These are phyloP conservation scores for Cutaneotrichosporon sp. DNA, from an alignment of 1,284 basidiomycete genomes.

Conservation along the genomic window DNA sequence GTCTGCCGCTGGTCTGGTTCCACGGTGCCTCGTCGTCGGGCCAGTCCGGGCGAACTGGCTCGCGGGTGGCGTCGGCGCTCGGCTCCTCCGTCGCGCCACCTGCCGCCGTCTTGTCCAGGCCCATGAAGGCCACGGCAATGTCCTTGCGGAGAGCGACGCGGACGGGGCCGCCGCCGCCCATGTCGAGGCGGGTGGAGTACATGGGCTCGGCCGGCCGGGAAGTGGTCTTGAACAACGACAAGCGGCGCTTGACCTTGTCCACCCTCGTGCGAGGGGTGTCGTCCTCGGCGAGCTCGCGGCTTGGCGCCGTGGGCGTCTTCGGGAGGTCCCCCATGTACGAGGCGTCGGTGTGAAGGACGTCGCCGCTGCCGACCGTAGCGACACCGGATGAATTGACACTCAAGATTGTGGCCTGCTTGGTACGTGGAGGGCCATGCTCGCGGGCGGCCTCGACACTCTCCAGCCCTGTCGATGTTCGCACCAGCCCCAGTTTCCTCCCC, in stretches of 20 bases:
- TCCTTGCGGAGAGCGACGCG: conserved; percentile 47
- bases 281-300: conserved; percentile 23
- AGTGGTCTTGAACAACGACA: conserved; percentile 35
- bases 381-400: conserved; percentile 34
- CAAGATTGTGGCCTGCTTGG: conserved; percentile 33
- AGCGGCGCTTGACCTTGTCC: conserved; percentile 31
- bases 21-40: conserved; percentile 45
- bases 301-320: conserved; percentile 24
- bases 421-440: conserved; percentile 28
- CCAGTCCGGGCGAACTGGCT: conserved; percentile 39
- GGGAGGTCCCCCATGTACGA: conserved; percentile 31
- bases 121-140: conserved; percentile 43
- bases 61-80: conserved; percentile 21
- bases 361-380: conserved; percentile 33
- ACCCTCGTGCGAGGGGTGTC: conserved; percentile 36
- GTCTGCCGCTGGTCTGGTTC: conserved; percentile 34
- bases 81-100: conserved; percentile 36
- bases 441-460: conserved; percentile 26
- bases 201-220: conserved; percentile 33
- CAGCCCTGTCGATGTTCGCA: conserved; percentile 33
- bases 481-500: conserved; percentile 43
- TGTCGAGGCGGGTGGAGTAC: conserved; percentile 44
- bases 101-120: conserved; percentile 28
- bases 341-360: conserved; percentile 43
- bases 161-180: conserved; percentile 31